A percentile compares a stretch with the other conserved stretches of the same genome.
These are phyloP conservation scores for Cercospora sojina DNA, from an alignment of 2,329 filamentous ascomycete species.

Conservation along the genomic window DNA sequence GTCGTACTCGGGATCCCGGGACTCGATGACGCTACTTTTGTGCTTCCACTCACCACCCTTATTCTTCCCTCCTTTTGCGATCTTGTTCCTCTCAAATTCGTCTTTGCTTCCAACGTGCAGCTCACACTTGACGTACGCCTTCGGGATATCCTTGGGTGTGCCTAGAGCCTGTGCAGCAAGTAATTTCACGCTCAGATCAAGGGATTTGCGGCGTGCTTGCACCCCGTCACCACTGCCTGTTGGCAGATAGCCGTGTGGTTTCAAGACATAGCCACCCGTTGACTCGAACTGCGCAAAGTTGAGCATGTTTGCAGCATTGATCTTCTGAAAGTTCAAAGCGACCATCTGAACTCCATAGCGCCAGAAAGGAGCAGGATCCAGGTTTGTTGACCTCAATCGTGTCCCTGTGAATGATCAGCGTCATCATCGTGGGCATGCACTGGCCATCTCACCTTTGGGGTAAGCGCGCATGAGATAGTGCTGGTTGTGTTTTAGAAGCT, in stretches of 20 bases:
- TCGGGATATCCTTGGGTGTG: slow-evolving; percentile 53
- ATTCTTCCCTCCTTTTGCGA: slow-evolving; percentile 51
- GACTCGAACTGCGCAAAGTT: slow-evolving; percentile 89
- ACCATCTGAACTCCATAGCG: slow-evolving; percentile 82
- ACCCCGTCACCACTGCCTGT: slow-evolving; percentile 20
- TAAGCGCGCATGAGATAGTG: slow-evolving; percentile 84
- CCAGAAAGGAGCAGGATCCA: slow-evolving; percentile 84
- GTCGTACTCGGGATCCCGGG: slow-evolving; percentile 47
- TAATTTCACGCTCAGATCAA: slow-evolving; percentile 70
- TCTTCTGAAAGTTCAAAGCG: slow-evolving; percentile 89
- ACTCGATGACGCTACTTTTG: slow-evolving; percentile 46
- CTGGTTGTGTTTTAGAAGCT: slow-evolving; percentile 78
- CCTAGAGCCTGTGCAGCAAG: slow-evolving; percentile 74
- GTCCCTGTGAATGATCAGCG: slow-evolving; percentile 53
- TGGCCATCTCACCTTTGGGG: slow-evolving; percentile 55
- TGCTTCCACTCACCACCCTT: slow-evolving; percentile 55
- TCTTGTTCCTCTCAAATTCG: slow-evolving; percentile 45
- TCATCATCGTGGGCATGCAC: neutral
- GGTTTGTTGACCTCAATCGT: slow-evolving; percentile 78
- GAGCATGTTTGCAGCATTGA: slow-evolving; percentile 92
- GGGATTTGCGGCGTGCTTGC: slow-evolving; percentile 29
- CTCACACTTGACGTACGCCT: slow-evolving; percentile 75
- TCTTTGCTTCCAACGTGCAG: slow-evolving; percentile 73
- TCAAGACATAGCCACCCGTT: slow-evolving; percentile 79
- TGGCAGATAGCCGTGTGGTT: slow-evolving; percentile 70